Evolutionary conservation across 306 rosid genomes (phyloP).

Genomic region (Mucuna pruriens): DNA sequence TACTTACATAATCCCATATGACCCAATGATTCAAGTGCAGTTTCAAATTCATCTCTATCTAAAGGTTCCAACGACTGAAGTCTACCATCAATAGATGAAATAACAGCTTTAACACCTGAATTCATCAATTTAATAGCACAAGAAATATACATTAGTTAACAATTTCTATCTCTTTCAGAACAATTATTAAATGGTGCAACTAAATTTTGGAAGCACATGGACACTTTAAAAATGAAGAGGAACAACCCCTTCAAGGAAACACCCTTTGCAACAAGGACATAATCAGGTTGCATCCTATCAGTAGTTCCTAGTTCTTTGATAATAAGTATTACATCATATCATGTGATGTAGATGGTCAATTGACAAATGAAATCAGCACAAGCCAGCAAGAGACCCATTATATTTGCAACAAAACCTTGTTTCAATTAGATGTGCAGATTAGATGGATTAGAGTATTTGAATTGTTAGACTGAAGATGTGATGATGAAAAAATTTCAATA

Average conservation of each 20-base stretch:
- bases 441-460: not conserved
- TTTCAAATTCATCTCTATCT: slow-evolving; percentile 76
- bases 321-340: not conserved
- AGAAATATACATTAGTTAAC: slow-evolving; percentile 13
- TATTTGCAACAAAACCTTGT: not conserved
- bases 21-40: slow-evolving; percentile 93
- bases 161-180: not conserved
- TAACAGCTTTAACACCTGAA: slow-evolving; percentile 65
- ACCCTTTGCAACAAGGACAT: not conserved
- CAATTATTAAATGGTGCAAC: not conserved
- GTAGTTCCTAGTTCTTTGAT: not conserved
- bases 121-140: slow-evolving; percentile 33
- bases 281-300: not conserved
- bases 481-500: slow-evolving; percentile 15
- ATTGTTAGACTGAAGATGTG: not conserved
- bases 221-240: not conserved
- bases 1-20: slow-evolving; percentile 89
- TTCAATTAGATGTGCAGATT: not conserved
- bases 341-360: not conserved
- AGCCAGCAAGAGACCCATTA: slow-evolving; percentile 21
- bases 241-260: not conserved
- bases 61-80: slow-evolving; percentile 62
- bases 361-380: slow-evolving; percentile 15
- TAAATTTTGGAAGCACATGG: not conserved
- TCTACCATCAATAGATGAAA: slow-evolving; percentile 70